A percentile compares a stretch with the other conserved stretches of the same genome.
Evolutionary conservation across 148 eudicot genomes (phyloP).

Genomic region (Camellia sinensis): DNA sequence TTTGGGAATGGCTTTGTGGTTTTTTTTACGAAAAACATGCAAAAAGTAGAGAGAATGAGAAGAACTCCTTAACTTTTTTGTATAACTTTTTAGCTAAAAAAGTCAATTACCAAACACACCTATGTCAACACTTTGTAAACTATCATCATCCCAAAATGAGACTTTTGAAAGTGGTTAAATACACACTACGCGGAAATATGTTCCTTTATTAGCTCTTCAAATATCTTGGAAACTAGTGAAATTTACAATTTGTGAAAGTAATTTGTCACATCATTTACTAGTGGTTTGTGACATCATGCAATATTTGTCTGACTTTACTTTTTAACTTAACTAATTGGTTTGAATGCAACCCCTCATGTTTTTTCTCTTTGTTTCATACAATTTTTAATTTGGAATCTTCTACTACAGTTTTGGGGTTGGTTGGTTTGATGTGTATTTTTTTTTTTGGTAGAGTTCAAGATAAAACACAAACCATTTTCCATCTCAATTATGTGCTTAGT

Average conservation of each 20-base stretch:
- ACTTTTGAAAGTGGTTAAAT: too few species aligned
- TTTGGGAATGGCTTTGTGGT: too few species aligned
- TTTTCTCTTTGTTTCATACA: background rate
- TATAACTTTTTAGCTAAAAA: too few species aligned
- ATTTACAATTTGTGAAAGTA: background rate
- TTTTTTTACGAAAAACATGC: background rate
- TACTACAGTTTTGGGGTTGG: background rate
- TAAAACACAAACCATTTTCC: background rate
- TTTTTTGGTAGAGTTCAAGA: background rate
- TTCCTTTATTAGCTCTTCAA: background rate
- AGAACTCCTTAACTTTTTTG: too few species aligned
- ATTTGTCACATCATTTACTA: background rate
- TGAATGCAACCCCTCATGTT: background rate
- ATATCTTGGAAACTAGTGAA: background rate
- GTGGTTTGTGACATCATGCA: background rate
- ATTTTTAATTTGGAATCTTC: background rate
- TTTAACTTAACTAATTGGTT: background rate
- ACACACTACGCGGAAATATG: background rate
- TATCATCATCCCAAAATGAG: too few species aligned
- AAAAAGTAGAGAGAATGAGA: too few species aligned
- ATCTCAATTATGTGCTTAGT: background rate
- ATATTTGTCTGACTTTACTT: background rate
- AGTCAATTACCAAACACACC: too few species aligned
- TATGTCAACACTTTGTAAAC: too few species aligned
- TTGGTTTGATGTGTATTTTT: background rate